These are phyloP conservation scores for Conoideocrella luteorostrata DNA, from an alignment of 2,329 filamentous ascomycete species.

Conservation along the genomic window DNA sequence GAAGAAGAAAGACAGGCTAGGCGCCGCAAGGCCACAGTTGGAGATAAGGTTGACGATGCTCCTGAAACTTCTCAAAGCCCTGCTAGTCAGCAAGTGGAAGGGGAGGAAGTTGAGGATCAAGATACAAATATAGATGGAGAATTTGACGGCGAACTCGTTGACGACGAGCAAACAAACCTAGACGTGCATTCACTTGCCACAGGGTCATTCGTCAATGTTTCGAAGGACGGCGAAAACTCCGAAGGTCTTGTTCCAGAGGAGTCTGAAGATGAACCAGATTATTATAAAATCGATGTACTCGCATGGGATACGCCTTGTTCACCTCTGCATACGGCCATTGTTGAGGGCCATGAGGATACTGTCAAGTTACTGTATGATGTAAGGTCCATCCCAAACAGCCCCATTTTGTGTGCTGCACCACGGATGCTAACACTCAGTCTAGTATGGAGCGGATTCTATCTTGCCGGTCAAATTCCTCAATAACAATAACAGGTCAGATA, in stretches of 20 bases:
- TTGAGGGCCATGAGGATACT: conserved; percentile 62
- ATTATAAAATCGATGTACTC: conserved; percentile 71
- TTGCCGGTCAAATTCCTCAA: conserved; percentile 64
- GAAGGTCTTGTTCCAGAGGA: conserved; percentile 46
- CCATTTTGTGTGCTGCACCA: neutral
- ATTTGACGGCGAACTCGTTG: conserved; percentile 40
- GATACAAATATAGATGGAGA: conserved; percentile 14
- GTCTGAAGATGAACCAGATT: conserved; percentile 61
- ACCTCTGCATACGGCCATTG: conserved; percentile 72
- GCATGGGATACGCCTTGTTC: conserved; percentile 73
- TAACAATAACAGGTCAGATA: conserved; percentile 37
- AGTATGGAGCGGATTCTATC: conserved; percentile 72
- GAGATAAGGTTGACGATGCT: conserved; percentile 12
- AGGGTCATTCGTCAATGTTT: conserved; percentile 69
- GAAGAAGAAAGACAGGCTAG: conserved; percentile 53
- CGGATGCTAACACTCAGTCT: neutral
- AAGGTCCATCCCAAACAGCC: conserved; percentile 14
- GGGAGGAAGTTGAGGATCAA: conserved; percentile 14
- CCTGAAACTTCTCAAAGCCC: conserved; percentile 6
- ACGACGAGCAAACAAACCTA: conserved; percentile 42
- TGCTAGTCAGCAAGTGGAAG: neutral
- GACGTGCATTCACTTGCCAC: conserved; percentile 50
- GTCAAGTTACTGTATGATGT: conserved; percentile 63
- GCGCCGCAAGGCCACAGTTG: conserved; percentile 31
- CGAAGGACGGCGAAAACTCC: conserved; percentile 24